Base-by-base conservation (phyloP, 257 asterid species). In the Fraxinus pennsylvanica region DNA sequence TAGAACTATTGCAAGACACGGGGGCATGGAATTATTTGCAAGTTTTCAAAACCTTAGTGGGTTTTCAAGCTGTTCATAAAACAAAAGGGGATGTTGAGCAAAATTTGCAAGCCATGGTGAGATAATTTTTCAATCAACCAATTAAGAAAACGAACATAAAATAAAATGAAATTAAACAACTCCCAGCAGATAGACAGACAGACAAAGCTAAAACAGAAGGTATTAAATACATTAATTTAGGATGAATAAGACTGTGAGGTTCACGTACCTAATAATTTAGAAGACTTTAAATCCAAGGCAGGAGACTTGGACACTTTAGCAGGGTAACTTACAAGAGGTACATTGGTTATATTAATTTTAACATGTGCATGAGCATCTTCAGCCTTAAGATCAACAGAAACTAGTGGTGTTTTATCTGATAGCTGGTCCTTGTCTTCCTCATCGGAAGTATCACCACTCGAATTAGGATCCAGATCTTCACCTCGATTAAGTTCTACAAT, bases 311-410 rank as follows among this genome's bases (percentile, higher is more conserved):
- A 81, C 50, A 43, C 87, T 85, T 82, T 90, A 33, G 88, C 89
- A 66, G 76, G 68, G 80, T 89, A 90, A 82, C 91, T 88, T 38
- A 88, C 89, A n/a, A 86, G 89, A 47, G 92, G 85, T 75, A 90
- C 86, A 72, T 72, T 75, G 36, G 87, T 70, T 68, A 50, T 13
- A 76, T 83, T 84, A 65, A 79, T 82, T 80, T 81, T 78, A 52
- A 70, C 81, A 71, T 76, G 67, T 67, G 84, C 75, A 77, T 69
- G 81, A 75, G 63, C 76, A 74, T 77, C 80, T 78, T 78, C 83
- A 76, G 85, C 85, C 74, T 89, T 75, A 76, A 78, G 35, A 67
- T 77, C 81, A 65, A 75, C 85, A 33, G 79, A 76, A 77, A 81
- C 82, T 73, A 52, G 61, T 72, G 91, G 79, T 54, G 84, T 74